These are phyloP conservation scores for Aspergillus melleus DNA, from an alignment of 2,329 filamentous ascomycete species.

Conservation along the genomic window DNA sequence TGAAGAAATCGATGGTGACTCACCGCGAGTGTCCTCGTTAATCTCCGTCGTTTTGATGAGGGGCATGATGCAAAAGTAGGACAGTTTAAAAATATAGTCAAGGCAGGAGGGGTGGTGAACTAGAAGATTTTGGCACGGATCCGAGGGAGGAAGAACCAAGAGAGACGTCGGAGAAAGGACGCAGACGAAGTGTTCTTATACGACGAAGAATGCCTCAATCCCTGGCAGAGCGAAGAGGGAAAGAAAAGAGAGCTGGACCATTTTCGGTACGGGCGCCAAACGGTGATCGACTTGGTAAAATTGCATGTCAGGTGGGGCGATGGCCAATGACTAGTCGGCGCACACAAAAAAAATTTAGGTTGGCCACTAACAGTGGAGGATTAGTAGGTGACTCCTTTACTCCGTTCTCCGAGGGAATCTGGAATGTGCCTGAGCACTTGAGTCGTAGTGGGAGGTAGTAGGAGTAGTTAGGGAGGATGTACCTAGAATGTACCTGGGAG, in stretches of 20 bases:
- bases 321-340: slow-evolving; percentile 13
- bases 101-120: not conserved
- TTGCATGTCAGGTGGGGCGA: slow-evolving; percentile 10
- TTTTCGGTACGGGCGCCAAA: slow-evolving; percentile 5
- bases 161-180: not conserved
- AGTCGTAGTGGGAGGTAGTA: too few species aligned
- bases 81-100: not conserved
- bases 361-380: not conserved
- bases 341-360: slow-evolving; percentile 8
- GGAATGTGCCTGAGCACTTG: too few species aligned
- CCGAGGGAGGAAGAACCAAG: not conserved
- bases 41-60: slow-evolving; percentile 41
- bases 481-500: too few species aligned
- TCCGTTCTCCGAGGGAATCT: too few species aligned
- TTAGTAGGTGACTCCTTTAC: not conserved
- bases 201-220: not conserved
- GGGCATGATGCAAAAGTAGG: slow-evolving; percentile 35
- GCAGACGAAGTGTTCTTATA: not conserved
- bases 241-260: slow-evolving; percentile 1
- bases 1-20: slow-evolving; percentile 12
- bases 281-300: slow-evolving; percentile 12
- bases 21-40: slow-evolving; percentile 49
- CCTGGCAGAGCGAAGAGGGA: not conserved
- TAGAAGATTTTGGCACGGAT: not conserved
- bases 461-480: too few species aligned